Conservation (phyloP, 2,329 filamentous ascomycete genomes). For the Colletotrichum lindemuthianum region DNA sequence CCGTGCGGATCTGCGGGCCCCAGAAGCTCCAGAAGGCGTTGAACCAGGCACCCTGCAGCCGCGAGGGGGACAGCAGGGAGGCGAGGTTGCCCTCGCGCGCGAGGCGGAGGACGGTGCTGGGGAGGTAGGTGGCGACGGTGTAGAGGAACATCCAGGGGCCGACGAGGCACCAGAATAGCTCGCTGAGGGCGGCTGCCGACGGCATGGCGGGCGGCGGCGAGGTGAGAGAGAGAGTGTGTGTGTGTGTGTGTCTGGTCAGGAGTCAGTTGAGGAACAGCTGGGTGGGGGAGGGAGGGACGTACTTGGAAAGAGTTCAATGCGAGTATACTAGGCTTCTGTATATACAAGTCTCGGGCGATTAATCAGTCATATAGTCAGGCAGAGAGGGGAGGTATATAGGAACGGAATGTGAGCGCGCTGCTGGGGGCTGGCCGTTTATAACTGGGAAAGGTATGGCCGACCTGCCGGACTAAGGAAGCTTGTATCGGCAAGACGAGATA, state of each 20-base stretch:
- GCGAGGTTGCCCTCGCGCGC: slow-evolving; percentile 46
- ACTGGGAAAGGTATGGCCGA: slow-evolving; percentile 11
- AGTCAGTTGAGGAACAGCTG: background rate
- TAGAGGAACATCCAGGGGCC: slow-evolving; percentile 65
- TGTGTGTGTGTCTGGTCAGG: background rate
- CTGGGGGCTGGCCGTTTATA: slow-evolving; percentile 13
- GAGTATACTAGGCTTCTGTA: no score
- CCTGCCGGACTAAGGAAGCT: slow-evolving; percentile 4
- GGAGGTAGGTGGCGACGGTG: slow-evolving; percentile 59
- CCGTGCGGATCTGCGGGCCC: slow-evolving; percentile 60
- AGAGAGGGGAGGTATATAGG: background rate
- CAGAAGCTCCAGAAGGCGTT: slow-evolving; percentile 67
- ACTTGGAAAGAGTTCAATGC: no score
- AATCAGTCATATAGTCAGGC: background rate
- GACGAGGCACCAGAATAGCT: slow-evolving; percentile 48
- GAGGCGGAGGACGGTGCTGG: slow-evolving; percentile 58
- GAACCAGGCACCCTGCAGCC: slow-evolving; percentile 66
- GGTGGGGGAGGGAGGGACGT: background rate
- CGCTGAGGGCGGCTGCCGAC: slow-evolving; percentile 34
- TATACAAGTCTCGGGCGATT: no score
- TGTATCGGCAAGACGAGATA: slow-evolving; percentile 8
- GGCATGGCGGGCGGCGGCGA: slow-evolving; percentile 38
- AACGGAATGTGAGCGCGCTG: background rate
- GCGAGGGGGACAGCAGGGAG: slow-evolving; percentile 52
- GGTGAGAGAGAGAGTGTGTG: background rate